Evolutionary conservation across 805 yeast genomes (phyloP), one percentile per base, ranked within the genome.

Genomic region (Saturnispora halmiae): DNA sequence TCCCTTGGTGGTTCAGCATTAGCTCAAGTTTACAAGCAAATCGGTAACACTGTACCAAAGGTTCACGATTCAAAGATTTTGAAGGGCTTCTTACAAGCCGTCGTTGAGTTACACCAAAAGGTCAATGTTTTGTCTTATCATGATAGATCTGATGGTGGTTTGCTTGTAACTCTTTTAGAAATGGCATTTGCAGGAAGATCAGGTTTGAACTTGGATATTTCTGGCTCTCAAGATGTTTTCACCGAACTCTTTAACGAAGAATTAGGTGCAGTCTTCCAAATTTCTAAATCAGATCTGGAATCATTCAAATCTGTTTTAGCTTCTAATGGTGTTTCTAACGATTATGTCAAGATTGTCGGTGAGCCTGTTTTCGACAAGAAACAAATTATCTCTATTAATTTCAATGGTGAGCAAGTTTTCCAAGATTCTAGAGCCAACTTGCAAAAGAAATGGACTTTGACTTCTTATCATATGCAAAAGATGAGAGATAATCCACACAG

Each of bases 151-250:
- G 98, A 92, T 61, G 98, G 98, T 72, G 98, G 98, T 58, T 69
- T 90, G 56, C 66, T 88, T 44, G 79, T 82, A 33, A 79, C 97
- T 8, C 67, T 84, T 34, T 65, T 82, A 33, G 98, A 92, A 67
- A 92, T 92, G 97, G 95, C 96, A 1, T 92, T 92, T 65, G 95
- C 97, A 34, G 88, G 90, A 25, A 79, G 96, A 66, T 74, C 77
- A 40, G 98, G 98, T 48, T 58, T 88, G 43, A 72, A 77, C 39
- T 64, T 88, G 41, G 59, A 64, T 28, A 45, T 80, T 29, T 52
- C 56, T 15, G 67, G 66, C 20, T 31, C 34, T 6, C 45, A 45
- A 30, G 51, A 44, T 16, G 62, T 67, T 10, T 66, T 77, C 41
- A 63, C 79, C 11, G 67, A 70, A 26, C 66, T 88, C 54, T 92